phyloP scores from a whole-genome alignment of 257 asterid species.

The Penstemon eatonii region DNA sequence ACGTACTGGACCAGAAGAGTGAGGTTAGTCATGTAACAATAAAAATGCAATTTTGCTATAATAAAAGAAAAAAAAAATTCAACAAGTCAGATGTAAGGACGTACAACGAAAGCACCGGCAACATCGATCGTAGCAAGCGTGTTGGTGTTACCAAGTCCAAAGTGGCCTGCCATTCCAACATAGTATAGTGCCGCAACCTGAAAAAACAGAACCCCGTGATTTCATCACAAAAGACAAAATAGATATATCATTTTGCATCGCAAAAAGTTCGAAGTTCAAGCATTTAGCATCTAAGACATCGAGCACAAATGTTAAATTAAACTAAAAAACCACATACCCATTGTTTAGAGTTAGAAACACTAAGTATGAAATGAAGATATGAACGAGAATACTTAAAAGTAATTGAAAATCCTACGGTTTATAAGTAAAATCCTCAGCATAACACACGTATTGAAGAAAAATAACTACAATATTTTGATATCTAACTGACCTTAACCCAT shows the following conservation, averaged over 20 bases:
- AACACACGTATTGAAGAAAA: slow-evolving; percentile 15
- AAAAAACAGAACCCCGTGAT: slow-evolving; percentile 11
- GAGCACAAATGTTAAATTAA: too few relatives aligned
- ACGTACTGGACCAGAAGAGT: too few relatives aligned
- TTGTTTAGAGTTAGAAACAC: too few relatives aligned
- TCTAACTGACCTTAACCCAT: slow-evolving; percentile 79
- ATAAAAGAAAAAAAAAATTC: slow-evolving; percentile 10
- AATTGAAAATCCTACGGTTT: background rate
- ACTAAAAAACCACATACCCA: too few relatives aligned
- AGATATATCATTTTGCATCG: background rate
- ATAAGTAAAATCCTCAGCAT: background rate
- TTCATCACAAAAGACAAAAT: background rate
- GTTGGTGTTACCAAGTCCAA: slow-evolving; percentile 91
- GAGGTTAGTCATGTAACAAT: too few relatives aligned
- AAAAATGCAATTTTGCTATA: too few relatives aligned
- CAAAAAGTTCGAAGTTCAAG: background rate
- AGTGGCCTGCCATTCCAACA: slow-evolving; percentile 93
- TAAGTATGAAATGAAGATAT: too few relatives aligned
- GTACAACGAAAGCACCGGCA: slow-evolving; percentile 90
- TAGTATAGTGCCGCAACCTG: slow-evolving; percentile 79
- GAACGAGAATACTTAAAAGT: too few relatives aligned
- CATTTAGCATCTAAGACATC: background rate
- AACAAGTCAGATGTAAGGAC: background rate
- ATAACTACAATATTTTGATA: slow-evolving; percentile 7
- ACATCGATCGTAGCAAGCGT: slow-evolving; percentile 92